A percentile compares a stretch with the other conserved stretches of the same genome.
These are phyloP conservation scores for Colletotrichum godetiae DNA, from an alignment of 2,329 filamentous ascomycete genomes.

Conservation along the genomic window DNA sequence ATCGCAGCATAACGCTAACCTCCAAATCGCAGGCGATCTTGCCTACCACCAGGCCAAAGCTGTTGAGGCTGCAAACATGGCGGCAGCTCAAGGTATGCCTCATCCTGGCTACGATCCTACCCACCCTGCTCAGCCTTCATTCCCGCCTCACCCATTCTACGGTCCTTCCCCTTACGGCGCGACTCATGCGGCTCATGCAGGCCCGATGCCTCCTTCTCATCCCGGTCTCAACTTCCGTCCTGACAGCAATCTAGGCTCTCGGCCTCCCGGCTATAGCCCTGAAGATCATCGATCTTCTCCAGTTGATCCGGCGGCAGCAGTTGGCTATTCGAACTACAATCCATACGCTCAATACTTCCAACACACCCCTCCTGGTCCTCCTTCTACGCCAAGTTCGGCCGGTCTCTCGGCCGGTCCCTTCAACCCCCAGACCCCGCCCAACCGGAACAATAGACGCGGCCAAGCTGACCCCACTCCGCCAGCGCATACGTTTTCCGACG, in stretches of 20 bases:
- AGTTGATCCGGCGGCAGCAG: neutral
- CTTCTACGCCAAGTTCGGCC: neutral
- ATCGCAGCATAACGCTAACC: constrained; percentile 5
- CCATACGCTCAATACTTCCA: no score
- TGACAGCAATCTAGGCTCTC: constrained; percentile 6
- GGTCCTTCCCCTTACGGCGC: neutral
- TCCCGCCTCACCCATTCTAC: neutral
- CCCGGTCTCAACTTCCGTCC: neutral
- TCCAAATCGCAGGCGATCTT: neutral
- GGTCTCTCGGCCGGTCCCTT: neutral
- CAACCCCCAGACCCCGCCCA: constrained; percentile 13
- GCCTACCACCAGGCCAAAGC: constrained; percentile 20
- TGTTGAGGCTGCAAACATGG: constrained; percentile 18
- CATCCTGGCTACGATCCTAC: neutral
- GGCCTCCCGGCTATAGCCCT: neutral
- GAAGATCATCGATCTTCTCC: neutral
- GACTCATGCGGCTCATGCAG: neutral
- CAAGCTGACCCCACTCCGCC: constrained; percentile 11
- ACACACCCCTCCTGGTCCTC: neutral
- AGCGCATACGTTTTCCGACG: constrained; percentile 18
- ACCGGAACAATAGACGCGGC: neutral
- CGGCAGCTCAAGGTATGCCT: constrained; percentile 21
- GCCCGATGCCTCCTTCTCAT: constrained; percentile 5
- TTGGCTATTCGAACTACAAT: neutral
- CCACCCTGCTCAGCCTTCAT: neutral